Evolutionary conservation across 371 early-diverging fungal genomes (phyloP).

Genomic region (Catenaria anguillulae): DNA sequence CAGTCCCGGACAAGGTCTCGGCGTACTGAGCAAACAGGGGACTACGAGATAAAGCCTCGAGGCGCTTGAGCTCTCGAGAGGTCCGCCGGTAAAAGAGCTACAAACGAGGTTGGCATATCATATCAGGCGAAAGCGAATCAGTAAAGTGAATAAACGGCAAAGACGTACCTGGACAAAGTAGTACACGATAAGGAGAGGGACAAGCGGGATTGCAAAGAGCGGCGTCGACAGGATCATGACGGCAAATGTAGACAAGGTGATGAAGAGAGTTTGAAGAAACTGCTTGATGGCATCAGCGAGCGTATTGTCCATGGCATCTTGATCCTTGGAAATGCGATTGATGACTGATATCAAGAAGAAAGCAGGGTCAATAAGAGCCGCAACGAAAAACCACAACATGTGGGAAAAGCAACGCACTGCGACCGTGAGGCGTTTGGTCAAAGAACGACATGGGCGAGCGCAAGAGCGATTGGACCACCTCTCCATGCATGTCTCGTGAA

Average conservation of each 20-base stretch:
- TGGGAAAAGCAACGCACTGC: conserved; percentile 85
- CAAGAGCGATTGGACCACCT: conserved; percentile 18
- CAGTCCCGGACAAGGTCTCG: conserved; percentile 14
- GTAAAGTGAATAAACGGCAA: too few relatives aligned
- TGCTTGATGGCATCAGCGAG: conserved; percentile 50
- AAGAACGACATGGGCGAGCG: conserved; percentile 80
- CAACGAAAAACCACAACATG: conserved; percentile 57
- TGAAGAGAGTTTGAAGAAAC: conserved; percentile 32
- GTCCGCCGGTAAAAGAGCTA: too few relatives aligned
- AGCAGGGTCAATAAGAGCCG: too few relatives aligned
- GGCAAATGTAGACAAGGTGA: conserved; percentile 40
- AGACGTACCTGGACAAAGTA: conserved; percentile 46
- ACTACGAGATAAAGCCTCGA: conserved; percentile 62
- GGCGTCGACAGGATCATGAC: conserved; percentile 49
- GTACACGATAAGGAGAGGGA: conserved; percentile 44
- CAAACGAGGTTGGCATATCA: too few relatives aligned
- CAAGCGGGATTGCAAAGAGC: conserved; percentile 32
- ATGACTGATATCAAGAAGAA: conserved; percentile 77
- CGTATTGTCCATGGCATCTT: too few relatives aligned
- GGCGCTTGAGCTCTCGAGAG: conserved; percentile 61
- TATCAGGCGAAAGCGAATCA: too few relatives aligned
- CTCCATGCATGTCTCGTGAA: background rate
- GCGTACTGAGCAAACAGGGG: conserved; percentile 57
- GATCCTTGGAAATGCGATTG: conserved; percentile 76
- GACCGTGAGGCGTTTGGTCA: conserved; percentile 75